phyloP scores from a whole-genome alignment of 2,329 filamentous ascomycete species.

The Ophiosphaerella herpotricha region DNA sequence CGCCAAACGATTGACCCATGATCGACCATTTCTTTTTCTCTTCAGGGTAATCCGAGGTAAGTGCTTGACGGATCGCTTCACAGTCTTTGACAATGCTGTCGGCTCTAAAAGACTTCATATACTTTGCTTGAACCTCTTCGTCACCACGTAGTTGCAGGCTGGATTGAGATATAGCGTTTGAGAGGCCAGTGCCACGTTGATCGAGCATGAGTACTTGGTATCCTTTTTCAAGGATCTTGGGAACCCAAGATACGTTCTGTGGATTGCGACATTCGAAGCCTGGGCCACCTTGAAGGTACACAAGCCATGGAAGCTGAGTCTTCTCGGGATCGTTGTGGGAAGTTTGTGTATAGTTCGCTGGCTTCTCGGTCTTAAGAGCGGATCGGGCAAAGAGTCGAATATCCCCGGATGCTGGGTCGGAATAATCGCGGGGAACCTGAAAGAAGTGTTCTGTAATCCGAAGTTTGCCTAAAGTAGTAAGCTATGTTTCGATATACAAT shows the following conservation, averaged over 20 bases:
- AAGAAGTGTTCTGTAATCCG: conserved; percentile 83
- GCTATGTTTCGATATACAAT: not conserved
- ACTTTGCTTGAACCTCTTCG: conserved; percentile 72
- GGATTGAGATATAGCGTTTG: conserved; percentile 75
- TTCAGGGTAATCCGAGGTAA: conserved; percentile 71
- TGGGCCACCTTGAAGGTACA: conserved; percentile 86
- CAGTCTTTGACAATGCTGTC: conserved; percentile 89
- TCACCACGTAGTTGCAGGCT: conserved; percentile 69
- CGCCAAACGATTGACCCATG: conserved; percentile 90
- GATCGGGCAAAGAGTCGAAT: conserved; percentile 80
- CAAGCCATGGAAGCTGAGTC: conserved; percentile 61
- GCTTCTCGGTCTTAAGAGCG: conserved; percentile 68
- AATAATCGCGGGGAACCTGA: conserved; percentile 81
- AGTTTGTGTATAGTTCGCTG: conserved; percentile 54
- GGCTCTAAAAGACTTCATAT: conserved; percentile 83
- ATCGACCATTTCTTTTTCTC: conserved; percentile 80
- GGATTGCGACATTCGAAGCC: conserved; percentile 78
- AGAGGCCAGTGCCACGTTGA: conserved; percentile 86
- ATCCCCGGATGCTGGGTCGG: conserved; percentile 61
- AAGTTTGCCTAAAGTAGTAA: conserved; percentile 64
- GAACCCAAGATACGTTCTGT: conserved; percentile 73
- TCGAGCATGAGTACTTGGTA: conserved; percentile 88
- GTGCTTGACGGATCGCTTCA: conserved; percentile 77
- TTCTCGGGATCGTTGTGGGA: conserved; percentile 57
- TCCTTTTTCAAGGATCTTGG: conserved; percentile 72